Evolutionary conservation across 768 basidiomycete species (phyloP).

Genomic region (Tylopilus vinaceipallidus): DNA sequence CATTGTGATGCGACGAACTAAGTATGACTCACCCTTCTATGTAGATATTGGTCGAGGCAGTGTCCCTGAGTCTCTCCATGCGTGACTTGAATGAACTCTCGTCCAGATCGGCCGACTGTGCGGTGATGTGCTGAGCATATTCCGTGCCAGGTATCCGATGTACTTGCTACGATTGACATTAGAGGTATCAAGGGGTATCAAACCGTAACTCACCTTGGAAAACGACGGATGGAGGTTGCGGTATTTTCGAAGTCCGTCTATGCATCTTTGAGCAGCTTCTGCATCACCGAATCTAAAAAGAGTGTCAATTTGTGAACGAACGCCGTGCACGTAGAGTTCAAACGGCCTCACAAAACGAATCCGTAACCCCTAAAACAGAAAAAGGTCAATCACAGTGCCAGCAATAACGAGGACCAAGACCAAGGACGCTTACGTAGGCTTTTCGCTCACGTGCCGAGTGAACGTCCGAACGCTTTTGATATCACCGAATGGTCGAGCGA

Average conservation of each 20-base stretch:
- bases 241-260: conserved; percentile 64
- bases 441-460: conserved; percentile 77
- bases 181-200: neutral
- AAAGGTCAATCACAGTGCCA: neutral
- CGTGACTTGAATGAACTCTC: conserved; percentile 63
- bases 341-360: conserved; percentile 65
- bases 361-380: conserved; percentile 62
- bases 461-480: conserved; percentile 82
- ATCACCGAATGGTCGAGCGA: conserved; percentile 68
- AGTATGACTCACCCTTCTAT: conserved; percentile 59
- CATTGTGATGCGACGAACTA: neutral
- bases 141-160: conserved; percentile 81
- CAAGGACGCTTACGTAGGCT: conserved; percentile 54
- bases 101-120: conserved; percentile 29
- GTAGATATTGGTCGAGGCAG: conserved; percentile 71
- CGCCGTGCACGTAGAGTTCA: neutral
- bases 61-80: conserved; percentile 74
- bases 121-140: conserved; percentile 43
- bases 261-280: conserved; percentile 72
- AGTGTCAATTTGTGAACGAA: neutral
- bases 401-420: conserved; percentile 14
- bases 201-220: conserved; percentile 58
- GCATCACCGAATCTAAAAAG: conserved; percentile 59
- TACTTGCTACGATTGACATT: conserved; percentile 42
- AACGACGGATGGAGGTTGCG: conserved; percentile 84